These are phyloP conservation scores for Tripterygium wilfordii DNA, from an alignment of 177 flowering plant genomes.

Conservation along the genomic window DNA sequence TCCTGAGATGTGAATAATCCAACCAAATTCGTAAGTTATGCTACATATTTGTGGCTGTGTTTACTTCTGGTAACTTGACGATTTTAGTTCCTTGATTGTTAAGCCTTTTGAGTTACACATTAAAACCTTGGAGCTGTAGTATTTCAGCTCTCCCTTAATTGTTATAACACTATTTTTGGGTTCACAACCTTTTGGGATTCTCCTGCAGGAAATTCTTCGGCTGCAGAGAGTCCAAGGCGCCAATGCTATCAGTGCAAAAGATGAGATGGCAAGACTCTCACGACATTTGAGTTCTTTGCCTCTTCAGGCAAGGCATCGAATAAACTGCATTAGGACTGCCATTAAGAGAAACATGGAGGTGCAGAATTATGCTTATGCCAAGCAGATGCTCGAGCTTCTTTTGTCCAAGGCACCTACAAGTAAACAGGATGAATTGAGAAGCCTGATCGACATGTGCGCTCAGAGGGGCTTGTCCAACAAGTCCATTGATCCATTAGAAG, in stretches of 20 bases:
- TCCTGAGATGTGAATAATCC: too few relatives aligned
- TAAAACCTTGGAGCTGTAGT: too few relatives aligned
- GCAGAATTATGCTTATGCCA: conserved; percentile 88
- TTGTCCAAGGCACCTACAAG: conserved; percentile 88
- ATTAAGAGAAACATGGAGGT: conserved; percentile 98
- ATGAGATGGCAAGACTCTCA: conserved; percentile 95
- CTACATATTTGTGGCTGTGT: too few relatives aligned
- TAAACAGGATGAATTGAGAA: conserved; percentile 90
- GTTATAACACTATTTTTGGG: too few relatives aligned
- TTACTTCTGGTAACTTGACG: too few relatives aligned
- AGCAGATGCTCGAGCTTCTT: conserved; percentile 95
- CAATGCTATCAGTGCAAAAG: conserved; percentile 95
- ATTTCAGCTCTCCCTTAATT: too few relatives aligned
- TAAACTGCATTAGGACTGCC: conserved; percentile 91
- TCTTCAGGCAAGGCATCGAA: conserved; percentile 87
- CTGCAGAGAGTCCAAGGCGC: conserved; percentile 90
- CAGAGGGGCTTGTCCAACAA: conserved; percentile 90
- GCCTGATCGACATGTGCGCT: conserved; percentile 79
- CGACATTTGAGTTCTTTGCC: conserved; percentile 96
- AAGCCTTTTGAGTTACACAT: too few relatives aligned
- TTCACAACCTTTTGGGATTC: too few relatives aligned
- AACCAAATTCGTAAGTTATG: too few relatives aligned
- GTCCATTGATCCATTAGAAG: conserved; percentile 93
- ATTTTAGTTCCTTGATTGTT: too few relatives aligned
- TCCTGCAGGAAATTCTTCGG: conserved; percentile 91